Base-by-base conservation (phyloP, 495 filamentous ascomycete genomes). In the Xylaria palmicola region DNA sequence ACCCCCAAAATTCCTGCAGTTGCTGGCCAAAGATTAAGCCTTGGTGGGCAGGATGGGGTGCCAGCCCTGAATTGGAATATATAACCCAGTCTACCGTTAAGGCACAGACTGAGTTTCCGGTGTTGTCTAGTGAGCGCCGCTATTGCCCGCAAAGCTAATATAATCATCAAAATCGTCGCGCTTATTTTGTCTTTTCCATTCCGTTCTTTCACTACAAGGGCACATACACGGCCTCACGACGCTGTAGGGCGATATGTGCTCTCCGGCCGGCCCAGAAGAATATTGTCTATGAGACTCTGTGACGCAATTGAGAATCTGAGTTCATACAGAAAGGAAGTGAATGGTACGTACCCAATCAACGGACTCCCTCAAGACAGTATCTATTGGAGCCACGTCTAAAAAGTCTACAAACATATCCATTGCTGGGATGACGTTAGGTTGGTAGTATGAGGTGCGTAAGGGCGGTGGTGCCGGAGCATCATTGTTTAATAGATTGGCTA, bases 261-360 rank as follows among this genome's bases (percentile, higher is more conserved):
- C 49, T 71, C 64, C 20, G 64, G 60, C 27, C 66, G 61, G 47
- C 68, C 64, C 9, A 71, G 68, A 6, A 76, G 64, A 47, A 72
- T 63, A 36, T 65, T 67, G 54, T 76, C 74, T 61, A 76, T 74
- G 39, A 67, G 56, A 59, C 54, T 70, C 74, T 74, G 41, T 29
- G 30, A 30, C 60, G 32, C 20, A 22, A 45, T 74, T 65, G 71
- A 66, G 45, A 26, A 10, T 26, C 26, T 4, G 41, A 40, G 3
- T 30, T 34, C 27, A n/a, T n/a, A n/a, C n/a, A 17, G 7, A 37
- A 12, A 59, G 48, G n/a, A 22, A 15, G 40, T 32, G 45, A 15
- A 39, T 20, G 9, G 17, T 36, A 43, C 72, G 36, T 65, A 77
- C 78, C 78, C 77, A 81, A 60, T 81, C 76, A 24, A 74, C 60